A percentile compares a stretch with the other conserved stretches of the same genome.
These are phyloP conservation scores for Articulospora tetracladia DNA, from an alignment of 495 filamentous ascomycete genomes.

Conservation along the genomic window DNA sequence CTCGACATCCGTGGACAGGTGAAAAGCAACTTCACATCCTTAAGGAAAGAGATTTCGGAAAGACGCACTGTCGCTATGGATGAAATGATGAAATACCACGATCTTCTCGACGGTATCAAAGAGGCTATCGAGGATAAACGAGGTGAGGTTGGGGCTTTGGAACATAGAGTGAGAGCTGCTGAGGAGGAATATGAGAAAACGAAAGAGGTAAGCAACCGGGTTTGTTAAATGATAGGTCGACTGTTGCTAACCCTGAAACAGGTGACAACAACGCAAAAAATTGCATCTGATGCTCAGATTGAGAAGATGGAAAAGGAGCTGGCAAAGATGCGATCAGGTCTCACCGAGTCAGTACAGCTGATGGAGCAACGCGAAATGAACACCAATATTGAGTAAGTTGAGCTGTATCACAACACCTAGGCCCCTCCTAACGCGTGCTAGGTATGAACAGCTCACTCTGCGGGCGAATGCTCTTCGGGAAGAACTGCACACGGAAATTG, in stretches of 20 bases:
- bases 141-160: slow-evolving; percentile 86
- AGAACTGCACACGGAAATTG: slow-evolving; percentile 92
- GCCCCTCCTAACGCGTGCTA: slow-evolving; percentile 27
- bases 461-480: slow-evolving; percentile 81
- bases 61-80: slow-evolving; percentile 77
- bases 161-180: slow-evolving; percentile 76
- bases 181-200: slow-evolving; percentile 93
- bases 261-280: slow-evolving; percentile 79
- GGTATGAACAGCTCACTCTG: slow-evolving; percentile 86
- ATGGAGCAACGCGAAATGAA: slow-evolving; percentile 97
- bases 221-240: no score
- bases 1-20: slow-evolving; percentile 79
- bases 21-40: slow-evolving; percentile 67
- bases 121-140: slow-evolving; percentile 94
- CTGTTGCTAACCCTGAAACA: slow-evolving; percentile 32
- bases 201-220: slow-evolving; percentile 72
- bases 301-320: slow-evolving; percentile 98
- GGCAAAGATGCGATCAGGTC: slow-evolving; percentile 78
- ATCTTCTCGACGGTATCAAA: slow-evolving; percentile 85
- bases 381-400: slow-evolving; percentile 82
- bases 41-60: slow-evolving; percentile 87
- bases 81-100: slow-evolving; percentile 83
- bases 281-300: slow-evolving; percentile 85
- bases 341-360: slow-evolving; percentile 85
- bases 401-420: background rate